Evolutionary conservation across 148 eudicot species (phyloP), one percentile per base, ranked within the genome.

Genomic region (Rhododendron griersonianum): DNA sequence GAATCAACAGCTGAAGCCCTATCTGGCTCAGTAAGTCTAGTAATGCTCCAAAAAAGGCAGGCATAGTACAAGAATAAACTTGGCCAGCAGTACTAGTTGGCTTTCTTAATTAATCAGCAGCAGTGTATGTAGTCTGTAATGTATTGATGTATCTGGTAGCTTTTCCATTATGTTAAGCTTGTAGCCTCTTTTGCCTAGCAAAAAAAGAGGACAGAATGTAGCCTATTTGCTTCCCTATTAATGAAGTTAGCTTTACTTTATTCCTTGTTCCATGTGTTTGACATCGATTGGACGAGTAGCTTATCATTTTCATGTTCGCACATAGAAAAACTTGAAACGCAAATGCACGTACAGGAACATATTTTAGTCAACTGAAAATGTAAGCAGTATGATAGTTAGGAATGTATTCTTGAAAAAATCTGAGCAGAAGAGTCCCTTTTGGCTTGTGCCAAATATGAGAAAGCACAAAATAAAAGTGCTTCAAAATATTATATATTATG

Each of bases 1-100:
- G 23, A 63, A 84, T 28, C 90, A 84, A 10, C 80, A 81, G 41
- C 80, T 89, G 30, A 80, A 53, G 86, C 78, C 84, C 5, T 78
- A 84, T 78, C 83, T 65, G 86, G 73, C 57, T 28, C 71, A 2
- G 0, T 69, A 69, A 69, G 33, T 28, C 39, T 30, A 65, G 30
- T 25, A 65, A 61, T 61, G 69, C 69, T 61, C 74, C 28, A 25
- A 67, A 25, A 67, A 67, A 69, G 5, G 6, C 15, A 28, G 37
- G 37, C 35, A 11, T 69, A 69, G 75, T 69, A 69, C 75, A 28
- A 69, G 37, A 69, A 69, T 69, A 69, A 69, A 5, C 37, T 69
- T 28, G 75, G 37, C 37, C 75, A 65, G 8, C 13, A n/a, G 14
- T n/a, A n/a, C 30, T n/a, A 28, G 75, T 69, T 28, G 75, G 75